Conservation (phyloP, 352 stramenopile species). For the Globisporangium heterothallicum region DNA sequence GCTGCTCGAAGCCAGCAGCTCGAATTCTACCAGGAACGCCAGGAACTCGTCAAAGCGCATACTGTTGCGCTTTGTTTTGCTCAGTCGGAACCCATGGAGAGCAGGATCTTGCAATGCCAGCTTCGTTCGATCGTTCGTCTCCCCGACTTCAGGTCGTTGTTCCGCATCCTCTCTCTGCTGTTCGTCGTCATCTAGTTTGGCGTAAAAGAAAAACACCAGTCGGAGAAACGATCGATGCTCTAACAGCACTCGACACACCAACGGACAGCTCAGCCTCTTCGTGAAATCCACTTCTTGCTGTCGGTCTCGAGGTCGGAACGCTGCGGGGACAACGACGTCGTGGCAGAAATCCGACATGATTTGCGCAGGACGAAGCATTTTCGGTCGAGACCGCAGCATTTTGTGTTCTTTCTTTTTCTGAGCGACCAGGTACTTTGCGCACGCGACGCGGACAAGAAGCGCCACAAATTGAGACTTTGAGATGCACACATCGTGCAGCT, state of each 20-base stretch:
- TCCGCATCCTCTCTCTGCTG: neutral
- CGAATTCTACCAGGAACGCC: constrained; percentile 29
- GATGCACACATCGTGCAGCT: constrained; percentile 9
- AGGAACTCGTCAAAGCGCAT: constrained; percentile 51
- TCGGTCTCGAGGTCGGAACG: constrained; percentile 10
- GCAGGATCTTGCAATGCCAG: neutral
- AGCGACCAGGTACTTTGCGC: neutral
- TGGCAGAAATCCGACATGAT: constrained; percentile 39
- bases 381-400: too few relatives aligned
- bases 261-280: constrained; percentile 33
- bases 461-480: constrained; percentile 12
- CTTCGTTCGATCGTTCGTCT: neutral
- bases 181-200: constrained; percentile 34
- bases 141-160: neutral
- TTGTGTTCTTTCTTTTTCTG: neutral
- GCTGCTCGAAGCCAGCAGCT: constrained; percentile 12
- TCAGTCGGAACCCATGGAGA: constrained; percentile 28
- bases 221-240: constrained; percentile 56
- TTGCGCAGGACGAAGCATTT: constrained; percentile 21
- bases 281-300: constrained; percentile 30
- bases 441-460: constrained; percentile 11
- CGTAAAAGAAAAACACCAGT: constrained; percentile 47
- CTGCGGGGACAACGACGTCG: constrained; percentile 22
- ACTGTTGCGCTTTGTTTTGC: constrained; percentile 50
- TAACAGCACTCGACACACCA: constrained; percentile 36